Conservation (phyloP, 129 eudicot genomes). For the Flaveria sonorensis region DNA sequence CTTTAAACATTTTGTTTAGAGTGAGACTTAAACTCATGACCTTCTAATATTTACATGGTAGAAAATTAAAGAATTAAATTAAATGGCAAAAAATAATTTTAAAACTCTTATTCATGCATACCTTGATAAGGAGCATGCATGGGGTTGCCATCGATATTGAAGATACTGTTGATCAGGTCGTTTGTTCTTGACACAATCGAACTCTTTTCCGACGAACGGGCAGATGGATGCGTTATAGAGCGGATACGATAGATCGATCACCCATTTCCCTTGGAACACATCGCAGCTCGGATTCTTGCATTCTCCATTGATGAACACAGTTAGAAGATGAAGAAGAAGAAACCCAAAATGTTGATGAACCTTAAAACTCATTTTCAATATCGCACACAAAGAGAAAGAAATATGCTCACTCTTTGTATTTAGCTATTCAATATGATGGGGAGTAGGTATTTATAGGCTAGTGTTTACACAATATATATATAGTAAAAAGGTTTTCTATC, state of each 20-base stretch:
- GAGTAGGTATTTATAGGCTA: constrained; percentile 39
- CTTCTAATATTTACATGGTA: no score
- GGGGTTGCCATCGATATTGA: constrained; percentile 79
- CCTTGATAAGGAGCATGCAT: constrained; percentile 66
- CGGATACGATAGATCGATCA: constrained; percentile 44
- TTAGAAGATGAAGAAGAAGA: constrained; percentile 8
- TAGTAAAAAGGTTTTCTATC: background rate
- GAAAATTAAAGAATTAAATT: no score
- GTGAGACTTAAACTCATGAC: no score
- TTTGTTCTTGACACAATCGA: constrained; percentile 57
- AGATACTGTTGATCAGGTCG: constrained; percentile 70
- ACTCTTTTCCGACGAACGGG: constrained; percentile 60
- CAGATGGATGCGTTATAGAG: constrained; percentile 45
- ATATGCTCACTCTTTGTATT: constrained; percentile 25
- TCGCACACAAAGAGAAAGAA: constrained; percentile 20
- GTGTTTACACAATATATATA: background rate
- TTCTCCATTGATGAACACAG: constrained; percentile 21
- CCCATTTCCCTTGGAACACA: constrained; percentile 47
- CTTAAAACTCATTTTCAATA: constrained; percentile 30
- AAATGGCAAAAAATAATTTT: no score
- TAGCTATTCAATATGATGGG: constrained; percentile 26
- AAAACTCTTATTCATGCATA: constrained; percentile 5
- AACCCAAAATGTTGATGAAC: constrained; percentile 16
- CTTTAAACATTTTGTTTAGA: no score
- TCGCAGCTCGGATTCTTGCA: constrained; percentile 15